phyloP scores from a whole-genome alignment of 1,139 yeast species.

The Yamadazyma taylorii region DNA sequence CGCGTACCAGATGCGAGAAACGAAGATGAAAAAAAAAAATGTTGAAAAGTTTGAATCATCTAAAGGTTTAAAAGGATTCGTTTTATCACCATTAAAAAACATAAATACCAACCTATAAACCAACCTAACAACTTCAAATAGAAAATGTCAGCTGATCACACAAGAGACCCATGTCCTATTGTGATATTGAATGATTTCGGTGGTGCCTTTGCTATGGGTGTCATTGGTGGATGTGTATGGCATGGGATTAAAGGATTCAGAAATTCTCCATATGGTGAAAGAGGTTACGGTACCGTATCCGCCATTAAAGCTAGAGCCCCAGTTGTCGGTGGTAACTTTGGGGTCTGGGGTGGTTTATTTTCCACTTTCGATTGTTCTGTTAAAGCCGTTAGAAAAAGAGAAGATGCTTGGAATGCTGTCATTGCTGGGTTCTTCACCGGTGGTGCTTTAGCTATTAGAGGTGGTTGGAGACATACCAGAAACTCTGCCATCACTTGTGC shows the following conservation, averaged over 20 bases:
- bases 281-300: conserved; percentile 82
- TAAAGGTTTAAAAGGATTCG: no score
- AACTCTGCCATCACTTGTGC: conserved; percentile 98
- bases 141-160: conserved; percentile 94
- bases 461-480: conserved; percentile 97
- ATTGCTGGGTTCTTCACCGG: conserved; percentile 98
- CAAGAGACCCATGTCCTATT: conserved; percentile 98
- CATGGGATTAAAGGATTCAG: conserved; percentile 98
- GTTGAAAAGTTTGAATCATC: background rate
- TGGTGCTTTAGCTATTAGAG: conserved; percentile 96
- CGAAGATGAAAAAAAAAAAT: background rate
- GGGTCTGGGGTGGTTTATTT: conserved; percentile 99
- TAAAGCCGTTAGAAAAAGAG: conserved; percentile 93
- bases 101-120: no score
- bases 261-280: conserved; percentile 95
- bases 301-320: conserved; percentile 98
- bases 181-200: conserved; percentile 96
- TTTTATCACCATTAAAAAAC: no score
- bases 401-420: conserved; percentile 97
- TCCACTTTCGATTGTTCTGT: conserved; percentile 95
- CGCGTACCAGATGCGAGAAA: background rate
- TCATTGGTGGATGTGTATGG: conserved; percentile 97
- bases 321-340: conserved; percentile 97
- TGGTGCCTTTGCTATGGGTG: conserved; percentile 99
- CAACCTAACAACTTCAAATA: no score